Evolutionary conservation across 371 early-diverging fungal species (phyloP).

Genomic region (Vittaforma corneae): DNA sequence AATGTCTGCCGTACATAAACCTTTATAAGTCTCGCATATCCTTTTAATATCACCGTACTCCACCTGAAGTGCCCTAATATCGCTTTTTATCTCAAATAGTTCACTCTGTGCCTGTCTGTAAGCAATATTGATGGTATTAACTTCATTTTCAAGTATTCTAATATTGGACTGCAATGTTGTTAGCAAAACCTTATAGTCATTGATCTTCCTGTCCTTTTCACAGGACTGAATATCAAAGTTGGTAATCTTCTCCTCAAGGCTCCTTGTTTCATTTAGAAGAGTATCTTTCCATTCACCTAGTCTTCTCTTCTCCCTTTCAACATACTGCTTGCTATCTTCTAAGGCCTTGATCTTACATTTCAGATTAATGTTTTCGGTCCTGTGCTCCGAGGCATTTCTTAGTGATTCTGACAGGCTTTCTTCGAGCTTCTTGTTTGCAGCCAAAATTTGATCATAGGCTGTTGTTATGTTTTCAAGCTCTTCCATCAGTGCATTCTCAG

Average conservation of each 20-base stretch:
- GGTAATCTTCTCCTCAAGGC: background rate
- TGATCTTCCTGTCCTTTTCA: background rate
- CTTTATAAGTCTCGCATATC: slow-evolving; percentile 20
- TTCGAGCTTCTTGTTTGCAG: slow-evolving; percentile 30
- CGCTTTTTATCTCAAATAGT: background rate
- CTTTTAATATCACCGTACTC: background rate
- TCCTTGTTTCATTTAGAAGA: background rate
- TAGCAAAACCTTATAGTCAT: slow-evolving; percentile 3
- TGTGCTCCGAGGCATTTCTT: slow-evolving; percentile 5
- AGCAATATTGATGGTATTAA: slow-evolving; percentile 2
- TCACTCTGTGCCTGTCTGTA: background rate
- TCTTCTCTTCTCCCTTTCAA: slow-evolving; percentile 25
- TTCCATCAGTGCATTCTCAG: slow-evolving; percentile 8
- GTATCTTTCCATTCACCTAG: slow-evolving; percentile 1
- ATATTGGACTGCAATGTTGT: slow-evolving; percentile 1
- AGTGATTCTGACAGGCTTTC: slow-evolving; percentile 11
- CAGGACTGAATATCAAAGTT: background rate
- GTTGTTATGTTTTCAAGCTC: slow-evolving; percentile 13
- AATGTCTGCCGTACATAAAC: slow-evolving; percentile 25
- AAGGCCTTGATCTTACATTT: slow-evolving; percentile 14
- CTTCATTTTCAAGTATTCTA: background rate
- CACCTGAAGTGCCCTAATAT: background rate
- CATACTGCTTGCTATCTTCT: background rate
- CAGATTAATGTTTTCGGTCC: slow-evolving; percentile 8
- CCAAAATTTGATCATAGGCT: slow-evolving; percentile 20